Evolutionary conservation across 768 basidiomycete genomes (phyloP).

Genomic region (Collybia mongolica): DNA sequence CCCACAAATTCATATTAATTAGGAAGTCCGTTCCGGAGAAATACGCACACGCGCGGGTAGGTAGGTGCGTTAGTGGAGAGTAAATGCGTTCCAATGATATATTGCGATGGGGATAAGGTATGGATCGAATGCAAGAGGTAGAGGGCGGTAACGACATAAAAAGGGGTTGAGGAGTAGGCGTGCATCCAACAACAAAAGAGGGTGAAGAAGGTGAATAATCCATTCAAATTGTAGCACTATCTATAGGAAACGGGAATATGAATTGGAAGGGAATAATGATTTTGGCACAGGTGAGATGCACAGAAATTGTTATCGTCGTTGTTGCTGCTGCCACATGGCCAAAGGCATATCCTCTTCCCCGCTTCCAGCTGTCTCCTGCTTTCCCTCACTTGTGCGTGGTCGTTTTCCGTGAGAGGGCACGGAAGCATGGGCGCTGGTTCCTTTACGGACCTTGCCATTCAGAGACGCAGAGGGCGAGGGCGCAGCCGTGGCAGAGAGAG

Average conservation of each 20-base stretch:
- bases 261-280: constrained; percentile 4
- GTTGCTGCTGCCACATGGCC: constrained; percentile 78
- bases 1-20: not conserved
- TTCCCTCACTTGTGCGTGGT: constrained; percentile 41
- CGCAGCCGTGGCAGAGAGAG: constrained; percentile 65
- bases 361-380: constrained; percentile 22
- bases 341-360: constrained; percentile 78
- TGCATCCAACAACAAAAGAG: constrained; percentile 1
- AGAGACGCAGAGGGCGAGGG: constrained; percentile 27
- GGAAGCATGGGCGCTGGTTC: constrained; percentile 62
- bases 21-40: constrained; percentile 13
- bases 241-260: constrained; percentile 17
- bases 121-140: not conserved
- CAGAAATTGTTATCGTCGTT: constrained; percentile 42
- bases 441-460: constrained; percentile 64
- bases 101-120: not conserved
- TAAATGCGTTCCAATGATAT: not conserved
- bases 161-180: not conserved
- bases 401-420: constrained; percentile 33
- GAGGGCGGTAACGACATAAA: not conserved
- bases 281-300: constrained; percentile 7
- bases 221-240: constrained; percentile 19
- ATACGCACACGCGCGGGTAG: constrained; percentile 9
- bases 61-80: constrained; percentile 11
- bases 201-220: constrained; percentile 10